A percentile compares a stretch with the other conserved stretches of the same genome.
Evolutionary conservation across 73 alveolate species (phyloP).

Genomic region (Tetrahymena malaccensis): DNA sequence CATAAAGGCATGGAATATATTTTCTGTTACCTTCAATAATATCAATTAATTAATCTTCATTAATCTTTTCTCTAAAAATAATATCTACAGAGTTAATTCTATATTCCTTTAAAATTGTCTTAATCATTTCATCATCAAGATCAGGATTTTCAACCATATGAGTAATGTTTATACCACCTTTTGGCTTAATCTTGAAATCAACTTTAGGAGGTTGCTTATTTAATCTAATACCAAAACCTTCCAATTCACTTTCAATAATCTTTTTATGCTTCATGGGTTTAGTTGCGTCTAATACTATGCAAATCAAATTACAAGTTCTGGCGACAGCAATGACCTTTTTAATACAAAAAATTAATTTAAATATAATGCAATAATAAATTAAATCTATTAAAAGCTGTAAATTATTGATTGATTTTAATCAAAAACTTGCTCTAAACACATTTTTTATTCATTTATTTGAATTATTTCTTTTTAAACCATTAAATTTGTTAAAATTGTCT

Average conservation of each 20-base stretch:
- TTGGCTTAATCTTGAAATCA: constrained; percentile 79
- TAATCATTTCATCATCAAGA: constrained; percentile 81
- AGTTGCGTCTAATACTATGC: constrained; percentile 96
- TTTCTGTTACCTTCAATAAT: constrained; percentile 97
- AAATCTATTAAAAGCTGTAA: no score
- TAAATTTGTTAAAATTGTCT: no score
- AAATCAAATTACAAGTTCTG: constrained; percentile 92
- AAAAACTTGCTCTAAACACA: no score
- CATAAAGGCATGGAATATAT: constrained; percentile 94
- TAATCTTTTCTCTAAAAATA: constrained; percentile 76
- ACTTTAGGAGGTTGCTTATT: constrained; percentile 93
- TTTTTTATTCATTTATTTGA: no score
- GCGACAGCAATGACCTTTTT: constrained; percentile 95
- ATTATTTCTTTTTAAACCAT: no score
- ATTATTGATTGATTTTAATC: no score
- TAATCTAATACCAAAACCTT: constrained; percentile 97
- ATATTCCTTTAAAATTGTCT: constrained; percentile 75
- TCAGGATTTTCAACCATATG: constrained; percentile 64
- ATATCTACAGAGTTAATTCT: constrained; percentile 87
- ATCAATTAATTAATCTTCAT: constrained; percentile 96
- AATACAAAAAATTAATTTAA: not conserved
- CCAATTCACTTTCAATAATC: constrained; percentile 95
- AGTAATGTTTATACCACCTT: constrained; percentile 87
- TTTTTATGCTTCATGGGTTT: constrained; percentile 94
- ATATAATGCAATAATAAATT: not conserved